Base-by-base conservation (phyloP, 177 flowering plant species). In the Vitis hybrid region DNA sequence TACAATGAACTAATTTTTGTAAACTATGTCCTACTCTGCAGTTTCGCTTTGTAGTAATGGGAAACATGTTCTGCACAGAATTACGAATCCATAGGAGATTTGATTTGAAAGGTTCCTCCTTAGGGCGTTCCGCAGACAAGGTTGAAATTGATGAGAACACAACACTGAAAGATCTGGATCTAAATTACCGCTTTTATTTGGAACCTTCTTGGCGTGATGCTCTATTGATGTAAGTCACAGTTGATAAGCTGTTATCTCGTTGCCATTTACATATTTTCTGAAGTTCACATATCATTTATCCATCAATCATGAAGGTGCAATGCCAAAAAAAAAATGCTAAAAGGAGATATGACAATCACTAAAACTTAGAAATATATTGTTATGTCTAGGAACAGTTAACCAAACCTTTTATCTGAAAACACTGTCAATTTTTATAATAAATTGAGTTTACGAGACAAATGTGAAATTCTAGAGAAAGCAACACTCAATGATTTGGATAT, bases 1-100 rank as follows among this genome's bases (percentile, higher is more conserved):
- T 40, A 40, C 46, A 40, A 40, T 40, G 46, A 40, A 5, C 46
- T 40, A 7, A 40, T 40, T 1, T 40, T 40, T 40, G 46, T 40
- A 40, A 40, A 40, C 46, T 7, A 27, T 35, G 7, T 49, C 11
- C 3, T 70, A 12, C 54, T 78, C 70, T 86, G 86, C 95, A 96
- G 99, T 91, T 93, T 72, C 92, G 97, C 5, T 96, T 96, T 79
- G 99, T 93, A 46, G 99, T 96, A 56, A 96, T 96, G 99, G 99
- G 99, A 70, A 96, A 96, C 78, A 91, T 96, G 98, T 92, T 96
- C 81, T 96, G 97, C 86, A 93, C 99, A 9, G 98, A 91, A 70
- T 73, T 93, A 67, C 83, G 98, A 76, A 96, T 96, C 64, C 99
- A 96, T 76, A 80, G 99, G 58, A 83, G 99, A 74, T 96, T 91